Conservation (phyloP, 2,329 filamentous ascomycete genomes). For the Fusarium hainanense region DNA sequence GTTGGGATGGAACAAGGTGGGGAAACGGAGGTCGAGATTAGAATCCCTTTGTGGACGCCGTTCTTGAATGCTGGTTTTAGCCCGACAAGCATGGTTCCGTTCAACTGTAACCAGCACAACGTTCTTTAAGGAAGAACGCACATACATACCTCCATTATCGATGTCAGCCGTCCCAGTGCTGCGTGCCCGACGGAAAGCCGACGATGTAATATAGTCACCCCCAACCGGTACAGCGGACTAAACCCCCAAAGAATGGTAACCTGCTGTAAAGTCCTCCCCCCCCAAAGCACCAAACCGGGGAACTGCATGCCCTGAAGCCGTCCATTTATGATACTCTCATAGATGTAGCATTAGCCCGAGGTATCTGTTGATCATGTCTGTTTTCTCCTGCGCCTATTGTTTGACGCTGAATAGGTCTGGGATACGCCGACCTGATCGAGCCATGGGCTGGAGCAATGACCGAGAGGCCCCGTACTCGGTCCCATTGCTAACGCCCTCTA, state of each 20-base stretch:
- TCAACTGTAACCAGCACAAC: conserved; percentile 22
- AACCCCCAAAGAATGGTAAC: conserved; percentile 38
- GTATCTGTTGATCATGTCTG: conserved; percentile 39
- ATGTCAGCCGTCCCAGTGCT: conserved; percentile 35
- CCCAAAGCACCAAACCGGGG: conserved; percentile 44
- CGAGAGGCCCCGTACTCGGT: conserved; percentile 13
- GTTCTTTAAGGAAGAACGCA: conserved; percentile 19
- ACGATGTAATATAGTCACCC: conserved; percentile 29
- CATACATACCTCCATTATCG: not conserved
- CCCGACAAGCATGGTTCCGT: conserved; percentile 24
- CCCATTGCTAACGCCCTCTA: conserved; percentile 4
- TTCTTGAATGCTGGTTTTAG: conserved; percentile 37
- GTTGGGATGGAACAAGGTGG: conserved; percentile 43
- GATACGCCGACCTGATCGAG: conserved; percentile 28
- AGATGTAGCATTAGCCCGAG: conserved; percentile 24
- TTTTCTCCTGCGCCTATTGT: conserved; percentile 24
- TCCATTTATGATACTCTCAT: conserved; percentile 2
- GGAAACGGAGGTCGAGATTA: conserved; percentile 43
- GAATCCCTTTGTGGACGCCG: conserved; percentile 37
- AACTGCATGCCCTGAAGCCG: conserved; percentile 39
- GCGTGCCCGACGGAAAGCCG: conserved; percentile 33
- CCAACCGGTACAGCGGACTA: conserved; percentile 27
- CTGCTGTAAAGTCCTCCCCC: conserved; percentile 10
- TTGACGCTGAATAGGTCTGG: conserved; percentile 23
- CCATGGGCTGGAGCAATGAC: not conserved